Percentiles rank a stretch among this genome's conserved stretches.
These are phyloP conservation scores for Lumnitzera racemosa DNA, from an alignment of 345 rosid genomes.

Conservation along the genomic window DNA sequence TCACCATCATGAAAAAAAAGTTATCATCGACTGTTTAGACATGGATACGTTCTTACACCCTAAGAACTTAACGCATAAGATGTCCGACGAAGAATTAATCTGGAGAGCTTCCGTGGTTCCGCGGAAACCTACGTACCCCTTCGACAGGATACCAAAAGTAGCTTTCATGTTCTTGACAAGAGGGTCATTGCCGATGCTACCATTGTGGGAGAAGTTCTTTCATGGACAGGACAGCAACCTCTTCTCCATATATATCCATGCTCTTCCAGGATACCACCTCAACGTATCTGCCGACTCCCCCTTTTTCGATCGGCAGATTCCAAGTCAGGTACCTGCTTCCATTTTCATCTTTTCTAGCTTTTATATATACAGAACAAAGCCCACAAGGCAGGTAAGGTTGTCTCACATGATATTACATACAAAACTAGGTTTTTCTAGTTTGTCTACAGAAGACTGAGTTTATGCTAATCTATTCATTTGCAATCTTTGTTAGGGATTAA, in stretches of 20 bases:
- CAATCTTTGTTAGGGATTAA: too few species aligned
- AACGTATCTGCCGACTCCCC: conserved; percentile 55
- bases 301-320: conserved; percentile 60
- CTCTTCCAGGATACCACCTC: conserved; percentile 41
- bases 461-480: too few species aligned
- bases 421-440: too few species aligned
- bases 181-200: conserved; percentile 83
- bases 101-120: conserved; percentile 92
- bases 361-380: too few species aligned
- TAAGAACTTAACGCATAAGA: conserved; percentile 36
- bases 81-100: conserved; percentile 57
- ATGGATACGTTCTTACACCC: conserved; percentile 43
- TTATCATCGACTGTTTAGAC: conserved; percentile 27
- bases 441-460: too few species aligned
- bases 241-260: conserved; percentile 63
- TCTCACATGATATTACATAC: too few species aligned
- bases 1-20: too few species aligned
- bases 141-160: conserved; percentile 50
- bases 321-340: conserved; percentile 48
- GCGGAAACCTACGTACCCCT: conserved; percentile 46
- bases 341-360: too few species aligned
- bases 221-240: conserved; percentile 41
- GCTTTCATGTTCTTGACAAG: conserved; percentile 87
- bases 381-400: too few species aligned
- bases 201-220: conserved; percentile 85